These are phyloP conservation scores for Ilyonectria sp. DNA, from an alignment of 2,329 filamentous ascomycete genomes.

Conservation along the genomic window DNA sequence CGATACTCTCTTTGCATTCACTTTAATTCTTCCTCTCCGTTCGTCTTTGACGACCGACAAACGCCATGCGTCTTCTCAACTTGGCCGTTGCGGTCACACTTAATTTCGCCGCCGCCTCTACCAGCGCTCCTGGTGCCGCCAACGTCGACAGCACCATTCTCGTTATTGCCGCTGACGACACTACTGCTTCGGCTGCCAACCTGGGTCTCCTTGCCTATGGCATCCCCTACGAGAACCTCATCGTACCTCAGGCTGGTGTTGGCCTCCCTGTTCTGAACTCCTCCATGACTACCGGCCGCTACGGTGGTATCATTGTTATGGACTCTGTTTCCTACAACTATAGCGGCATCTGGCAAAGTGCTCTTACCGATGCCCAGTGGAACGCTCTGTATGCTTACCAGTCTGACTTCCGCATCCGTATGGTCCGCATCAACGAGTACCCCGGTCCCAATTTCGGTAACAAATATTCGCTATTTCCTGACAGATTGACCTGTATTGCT, in stretches of 20 bases:
- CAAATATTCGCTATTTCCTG: too few species aligned
- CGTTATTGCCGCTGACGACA: constrained; percentile 19
- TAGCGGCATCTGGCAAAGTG: constrained; percentile 29
- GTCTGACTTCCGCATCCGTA: constrained; percentile 29
- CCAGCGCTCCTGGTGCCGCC: not conserved
- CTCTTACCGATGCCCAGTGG: constrained; percentile 32
- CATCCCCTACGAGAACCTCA: constrained; percentile 32
- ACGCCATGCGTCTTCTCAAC: too few species aligned
- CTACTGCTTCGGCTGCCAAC: constrained; percentile 15
- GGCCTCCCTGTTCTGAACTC: constrained; percentile 31
- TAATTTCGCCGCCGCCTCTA: too few species aligned
- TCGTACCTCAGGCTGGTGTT: constrained; percentile 27
- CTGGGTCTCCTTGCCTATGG: constrained; percentile 34
- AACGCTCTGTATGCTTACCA: constrained; percentile 32
- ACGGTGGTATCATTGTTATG: constrained; percentile 34
- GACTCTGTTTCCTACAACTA: constrained; percentile 35
- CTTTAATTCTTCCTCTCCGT: too few species aligned
- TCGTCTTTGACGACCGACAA: too few species aligned
- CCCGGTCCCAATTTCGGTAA: constrained; percentile 30
- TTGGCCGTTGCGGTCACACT: too few species aligned
- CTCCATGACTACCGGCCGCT: constrained; percentile 16
- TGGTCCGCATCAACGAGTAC: constrained; percentile 39
- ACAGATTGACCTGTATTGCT: too few species aligned
- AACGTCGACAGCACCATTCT: constrained; percentile 29
- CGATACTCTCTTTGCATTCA: too few species aligned